These are phyloP conservation scores for Gastrodia elata DNA, from an alignment of 106 monocot genomes.

Conservation along the genomic window DNA sequence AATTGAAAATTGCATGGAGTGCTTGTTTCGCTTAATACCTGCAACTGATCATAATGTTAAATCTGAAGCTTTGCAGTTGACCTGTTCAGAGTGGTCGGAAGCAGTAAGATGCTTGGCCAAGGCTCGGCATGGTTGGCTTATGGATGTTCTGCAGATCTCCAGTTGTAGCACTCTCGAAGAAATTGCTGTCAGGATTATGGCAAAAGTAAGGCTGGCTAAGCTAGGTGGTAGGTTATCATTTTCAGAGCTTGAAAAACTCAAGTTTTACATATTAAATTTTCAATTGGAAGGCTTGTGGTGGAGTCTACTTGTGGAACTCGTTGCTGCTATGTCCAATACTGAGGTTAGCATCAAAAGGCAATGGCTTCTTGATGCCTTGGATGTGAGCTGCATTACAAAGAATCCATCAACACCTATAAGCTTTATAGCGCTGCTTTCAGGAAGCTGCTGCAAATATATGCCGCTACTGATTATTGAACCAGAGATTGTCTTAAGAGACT, in stretches of 20 bases:
- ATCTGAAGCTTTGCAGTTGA: constrained; percentile 8
- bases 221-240: constrained; percentile 25
- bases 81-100: constrained; percentile 46
- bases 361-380: constrained; percentile 90
- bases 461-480: constrained; percentile 62
- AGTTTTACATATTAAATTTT: constrained; percentile 40
- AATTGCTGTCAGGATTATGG: constrained; percentile 31
- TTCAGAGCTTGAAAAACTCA: constrained; percentile 60
- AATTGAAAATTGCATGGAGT: constrained; percentile 57
- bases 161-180: constrained; percentile 19
- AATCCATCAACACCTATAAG: constrained; percentile 64
- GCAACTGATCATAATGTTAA: constrained; percentile 13
- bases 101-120: constrained; percentile 50
- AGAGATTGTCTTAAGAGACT: constrained; percentile 46
- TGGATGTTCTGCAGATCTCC: constrained; percentile 16
- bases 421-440: constrained; percentile 64
- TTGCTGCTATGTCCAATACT: constrained; percentile 30
- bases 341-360: constrained; percentile 35
- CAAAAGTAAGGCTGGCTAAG: constrained; percentile 42
- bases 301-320: constrained; percentile 71
- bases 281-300: constrained; percentile 55
- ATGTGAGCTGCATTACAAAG: constrained; percentile 55
- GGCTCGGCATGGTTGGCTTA: constrained; percentile 54
- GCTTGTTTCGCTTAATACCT: constrained; percentile 47
- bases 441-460: constrained; percentile 63